Conservation (phyloP, 345 rosid genomes). For the Dipteronia dyeriana region DNA sequence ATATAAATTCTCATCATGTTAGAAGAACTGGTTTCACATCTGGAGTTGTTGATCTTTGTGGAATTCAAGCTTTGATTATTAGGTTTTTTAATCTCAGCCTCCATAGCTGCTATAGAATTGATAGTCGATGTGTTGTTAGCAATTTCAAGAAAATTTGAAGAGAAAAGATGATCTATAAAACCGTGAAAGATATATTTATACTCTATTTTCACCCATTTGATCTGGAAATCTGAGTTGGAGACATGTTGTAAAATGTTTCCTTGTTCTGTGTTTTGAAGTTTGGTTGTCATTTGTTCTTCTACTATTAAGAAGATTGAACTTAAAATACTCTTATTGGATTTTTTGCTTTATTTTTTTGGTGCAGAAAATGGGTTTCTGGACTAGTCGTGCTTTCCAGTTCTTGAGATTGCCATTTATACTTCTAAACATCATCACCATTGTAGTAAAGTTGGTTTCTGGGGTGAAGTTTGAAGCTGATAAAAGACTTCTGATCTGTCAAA, state of each 20-base stretch:
- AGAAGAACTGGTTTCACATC: neutral
- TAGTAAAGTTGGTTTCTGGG: constrained; percentile 42
- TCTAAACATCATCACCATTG: constrained; percentile 38
- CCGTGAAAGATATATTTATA: no score
- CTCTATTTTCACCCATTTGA: no score
- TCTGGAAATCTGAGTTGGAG: neutral
- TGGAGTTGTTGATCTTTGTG: constrained; percentile 1
- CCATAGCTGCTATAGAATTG: neutral
- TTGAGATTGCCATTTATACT: constrained; percentile 49
- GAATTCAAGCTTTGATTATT: neutral
- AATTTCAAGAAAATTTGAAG: neutral
- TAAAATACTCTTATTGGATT: no score
- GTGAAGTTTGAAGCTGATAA: neutral
- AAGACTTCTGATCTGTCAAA: neutral
- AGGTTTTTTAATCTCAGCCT: neutral
- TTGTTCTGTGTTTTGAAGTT: neutral
- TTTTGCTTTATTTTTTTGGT: no score
- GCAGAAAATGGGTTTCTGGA: constrained; percentile 62
- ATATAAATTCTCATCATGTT: neutral
- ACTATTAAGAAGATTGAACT: no score
- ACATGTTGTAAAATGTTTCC: neutral
- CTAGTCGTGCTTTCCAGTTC: constrained; percentile 49
- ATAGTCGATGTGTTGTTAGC: neutral
- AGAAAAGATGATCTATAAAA: neutral
- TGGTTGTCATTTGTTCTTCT: no score